Percentiles rank a stretch among this genome's conserved stretches.
phyloP scores from a whole-genome alignment of 148 eudicot species.

The Rhododendron vialii region DNA sequence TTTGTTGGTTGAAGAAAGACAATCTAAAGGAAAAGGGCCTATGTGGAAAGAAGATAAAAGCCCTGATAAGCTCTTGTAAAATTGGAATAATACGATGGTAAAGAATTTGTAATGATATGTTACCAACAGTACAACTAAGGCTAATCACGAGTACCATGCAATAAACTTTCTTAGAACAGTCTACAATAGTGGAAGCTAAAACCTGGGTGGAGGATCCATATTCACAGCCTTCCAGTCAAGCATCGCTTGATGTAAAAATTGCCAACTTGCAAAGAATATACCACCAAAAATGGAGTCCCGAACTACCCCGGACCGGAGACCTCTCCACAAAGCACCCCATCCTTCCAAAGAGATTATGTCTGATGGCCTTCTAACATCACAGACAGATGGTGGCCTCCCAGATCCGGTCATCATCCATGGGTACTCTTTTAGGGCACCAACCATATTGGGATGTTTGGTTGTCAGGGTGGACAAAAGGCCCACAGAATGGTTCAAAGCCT shows the following conservation, averaged over 20 bases:
- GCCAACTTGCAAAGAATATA: constrained; percentile 80
- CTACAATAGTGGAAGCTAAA: neutral
- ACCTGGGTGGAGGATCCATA: constrained; percentile 76
- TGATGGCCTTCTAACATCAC: constrained; percentile 44
- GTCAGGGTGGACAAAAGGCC: constrained; percentile 64
- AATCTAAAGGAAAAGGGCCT: neutral
- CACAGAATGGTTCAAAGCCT: constrained; percentile 52
- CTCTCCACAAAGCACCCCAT: constrained; percentile 78
- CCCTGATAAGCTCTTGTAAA: neutral
- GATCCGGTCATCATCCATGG: constrained; percentile 99
- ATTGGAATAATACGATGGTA: neutral
- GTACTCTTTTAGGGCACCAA: constrained; percentile 63
- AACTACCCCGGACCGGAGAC: constrained; percentile 61
- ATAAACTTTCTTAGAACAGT: constrained; percentile 9
- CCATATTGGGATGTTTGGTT: constrained; percentile 37
- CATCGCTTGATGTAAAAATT: constrained; percentile 59
- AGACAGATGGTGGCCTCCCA: constrained; percentile 76
- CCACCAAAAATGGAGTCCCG: constrained; percentile 89
- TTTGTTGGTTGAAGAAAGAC: neutral
- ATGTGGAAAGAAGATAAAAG: neutral
- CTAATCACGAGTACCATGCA: neutral
- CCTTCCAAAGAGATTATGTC: constrained; percentile 82
- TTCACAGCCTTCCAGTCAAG: constrained; percentile 82
- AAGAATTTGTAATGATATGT: neutral
- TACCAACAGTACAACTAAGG: neutral